phyloP scores from a whole-genome alignment of 2,329 filamentous ascomycete genomes.

The Ophiobolus disseminans region DNA sequence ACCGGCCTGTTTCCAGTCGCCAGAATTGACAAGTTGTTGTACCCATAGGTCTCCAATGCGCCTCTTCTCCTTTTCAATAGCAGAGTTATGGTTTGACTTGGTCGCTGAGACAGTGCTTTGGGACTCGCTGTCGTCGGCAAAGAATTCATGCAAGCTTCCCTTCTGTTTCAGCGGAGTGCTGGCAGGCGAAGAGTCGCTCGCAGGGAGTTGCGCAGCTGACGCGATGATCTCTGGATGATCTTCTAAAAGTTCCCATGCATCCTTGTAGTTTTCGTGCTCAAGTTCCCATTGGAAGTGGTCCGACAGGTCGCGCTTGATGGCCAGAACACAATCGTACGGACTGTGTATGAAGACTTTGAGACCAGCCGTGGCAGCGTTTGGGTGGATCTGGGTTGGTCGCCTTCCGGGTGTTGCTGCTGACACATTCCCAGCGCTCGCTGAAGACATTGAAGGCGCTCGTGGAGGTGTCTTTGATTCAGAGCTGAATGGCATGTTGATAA shows the following conservation, averaged over 20 bases:
- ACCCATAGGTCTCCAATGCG: constrained; percentile 94
- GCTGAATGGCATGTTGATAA: constrained; percentile 58
- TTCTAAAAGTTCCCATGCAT: constrained; percentile 88
- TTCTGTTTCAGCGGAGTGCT: constrained; percentile 54
- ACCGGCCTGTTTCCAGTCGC: constrained; percentile 80
- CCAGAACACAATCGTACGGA: constrained; percentile 94
- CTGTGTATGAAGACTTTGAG: constrained; percentile 93
- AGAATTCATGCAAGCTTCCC: constrained; percentile 68
- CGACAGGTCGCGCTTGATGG: constrained; percentile 81
- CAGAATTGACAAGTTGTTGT: constrained; percentile 76
- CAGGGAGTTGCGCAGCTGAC: constrained; percentile 46
- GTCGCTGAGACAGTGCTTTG: constrained; percentile 69
- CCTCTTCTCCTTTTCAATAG: constrained; percentile 84
- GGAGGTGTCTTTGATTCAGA: constrained; percentile 44
- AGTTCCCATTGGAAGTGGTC: constrained; percentile 89
- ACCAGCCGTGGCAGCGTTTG: constrained; percentile 61
- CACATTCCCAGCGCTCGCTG: constrained; percentile 41
- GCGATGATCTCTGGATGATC: constrained; percentile 77
- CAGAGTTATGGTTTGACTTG: constrained; percentile 63
- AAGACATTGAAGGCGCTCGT: constrained; percentile 40
- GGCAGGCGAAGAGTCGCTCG: constrained; percentile 47
- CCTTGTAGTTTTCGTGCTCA: constrained; percentile 78
- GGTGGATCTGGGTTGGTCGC: constrained; percentile 49
- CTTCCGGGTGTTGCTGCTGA: constrained; percentile 28
- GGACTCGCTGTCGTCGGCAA: constrained; percentile 70